Percentiles rank a stretch among this genome's conserved stretches.
Evolutionary conservation across 1,284 basidiomycete genomes (phyloP).

Genomic region (Rhodotorula sp.): DNA sequence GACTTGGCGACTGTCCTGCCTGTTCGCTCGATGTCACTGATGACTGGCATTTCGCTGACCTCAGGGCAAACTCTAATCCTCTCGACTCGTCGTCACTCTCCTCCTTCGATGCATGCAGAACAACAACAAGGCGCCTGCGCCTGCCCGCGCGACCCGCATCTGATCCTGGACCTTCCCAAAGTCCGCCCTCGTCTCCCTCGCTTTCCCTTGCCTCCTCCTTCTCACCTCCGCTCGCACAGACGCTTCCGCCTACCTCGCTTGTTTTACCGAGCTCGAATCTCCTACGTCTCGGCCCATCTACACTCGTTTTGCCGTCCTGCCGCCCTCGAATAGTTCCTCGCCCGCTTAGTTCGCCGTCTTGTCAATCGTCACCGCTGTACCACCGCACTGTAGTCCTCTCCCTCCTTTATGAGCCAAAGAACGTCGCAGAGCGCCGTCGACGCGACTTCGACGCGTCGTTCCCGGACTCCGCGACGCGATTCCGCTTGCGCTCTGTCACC

Average conservation of each 20-base stretch:
- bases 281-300: background rate
- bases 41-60: background rate
- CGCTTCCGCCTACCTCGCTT: background rate
- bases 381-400: too few species aligned
- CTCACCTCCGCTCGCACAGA: background rate
- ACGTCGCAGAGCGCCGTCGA: background rate
- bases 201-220: background rate
- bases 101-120: background rate
- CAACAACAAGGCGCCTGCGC: background rate
- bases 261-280: too few species aligned
- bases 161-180: background rate
- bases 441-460: background rate
- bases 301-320: background rate
- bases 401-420: too few species aligned
- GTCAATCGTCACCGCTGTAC: too few species aligned
- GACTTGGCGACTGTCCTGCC: too few species aligned
- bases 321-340: background rate
- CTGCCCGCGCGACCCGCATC: background rate
- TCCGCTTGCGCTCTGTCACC: background rate
- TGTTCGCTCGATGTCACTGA: background rate
- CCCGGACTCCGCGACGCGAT: background rate
- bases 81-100: background rate
- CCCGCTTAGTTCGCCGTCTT: too few species aligned
- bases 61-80: conserved; percentile 1
- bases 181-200: background rate